Conservation (phyloP, 164 flowering plant species). For the Chloranthus sessilifolius region DNA sequence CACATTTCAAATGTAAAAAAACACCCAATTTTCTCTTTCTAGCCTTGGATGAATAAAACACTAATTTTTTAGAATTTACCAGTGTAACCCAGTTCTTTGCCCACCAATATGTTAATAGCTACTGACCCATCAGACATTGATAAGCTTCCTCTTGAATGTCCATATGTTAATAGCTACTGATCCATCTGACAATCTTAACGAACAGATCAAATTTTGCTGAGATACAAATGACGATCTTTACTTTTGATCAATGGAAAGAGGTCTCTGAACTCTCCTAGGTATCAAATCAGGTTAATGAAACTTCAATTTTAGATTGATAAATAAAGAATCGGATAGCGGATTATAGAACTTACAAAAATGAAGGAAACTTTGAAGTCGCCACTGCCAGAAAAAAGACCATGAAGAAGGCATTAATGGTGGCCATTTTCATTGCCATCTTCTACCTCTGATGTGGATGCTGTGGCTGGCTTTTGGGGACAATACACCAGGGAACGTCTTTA, state of each 20-base stretch:
- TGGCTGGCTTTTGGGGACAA: constrained; percentile 68
- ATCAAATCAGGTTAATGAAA: neutral
- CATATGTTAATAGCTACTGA: no score
- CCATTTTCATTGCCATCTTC: constrained; percentile 53
- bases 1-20: no score
- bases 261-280: neutral
- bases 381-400: constrained; percentile 61
- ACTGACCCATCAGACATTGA: no score
- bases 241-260: no score
- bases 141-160: no score
- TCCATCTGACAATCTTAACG: no score
- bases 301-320: neutral
- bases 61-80: no score
- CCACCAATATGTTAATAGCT: no score
- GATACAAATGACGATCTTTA: constrained; percentile 45
- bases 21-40: no score
- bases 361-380: constrained; percentile 71
- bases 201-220: constrained; percentile 62
- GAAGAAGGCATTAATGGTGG: constrained; percentile 56
- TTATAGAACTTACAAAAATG: constrained; percentile 7
- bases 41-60: no score
- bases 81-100: no score
- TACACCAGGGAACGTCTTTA: constrained; percentile 68
- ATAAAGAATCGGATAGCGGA: constrained; percentile 1
- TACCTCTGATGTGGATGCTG: constrained; percentile 69